A percentile compares a stretch with the other conserved stretches of the same genome.
phyloP scores from a whole-genome alignment of 257 asterid species.

The Ballota nigra region DNA sequence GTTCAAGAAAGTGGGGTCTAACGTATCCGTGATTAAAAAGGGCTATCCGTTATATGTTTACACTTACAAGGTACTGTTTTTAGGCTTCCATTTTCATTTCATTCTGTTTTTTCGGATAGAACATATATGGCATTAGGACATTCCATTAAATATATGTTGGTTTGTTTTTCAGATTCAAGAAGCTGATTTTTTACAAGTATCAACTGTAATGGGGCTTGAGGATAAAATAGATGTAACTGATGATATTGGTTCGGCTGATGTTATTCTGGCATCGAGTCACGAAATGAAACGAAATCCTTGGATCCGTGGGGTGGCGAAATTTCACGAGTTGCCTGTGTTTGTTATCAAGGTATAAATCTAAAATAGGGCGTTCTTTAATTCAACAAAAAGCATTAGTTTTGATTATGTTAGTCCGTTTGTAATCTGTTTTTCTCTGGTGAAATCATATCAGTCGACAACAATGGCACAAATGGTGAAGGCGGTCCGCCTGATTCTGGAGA shows the following conservation, averaged over 20 bases:
- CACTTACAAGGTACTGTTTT: conserved; percentile 58
- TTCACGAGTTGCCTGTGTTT: conserved; percentile 76
- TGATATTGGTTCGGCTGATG: conserved; percentile 82
- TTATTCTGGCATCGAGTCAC: conserved; percentile 65
- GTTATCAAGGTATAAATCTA: conserved; percentile 66
- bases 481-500: conserved; percentile 77
- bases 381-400: not conserved
- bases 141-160: not conserved
- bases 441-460: conserved; percentile 62
- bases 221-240: conserved; percentile 76
- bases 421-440: conserved; percentile 13
- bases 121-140: not conserved
- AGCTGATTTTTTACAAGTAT: conserved; percentile 82
- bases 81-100: conserved; percentile 16
- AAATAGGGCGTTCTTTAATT: not conserved
- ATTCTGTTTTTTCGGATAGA: no score
- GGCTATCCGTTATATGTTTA: conserved; percentile 54
- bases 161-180: conserved; percentile 70
- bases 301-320: conserved; percentile 92
- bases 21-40: conserved; percentile 35
- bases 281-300: conserved; percentile 92
- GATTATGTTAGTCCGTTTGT: not conserved
- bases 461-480: conserved; percentile 99
- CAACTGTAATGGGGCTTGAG: conserved; percentile 88
- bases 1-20: conserved; percentile 40